These are phyloP conservation scores for Cubamyces lactineus DNA, from an alignment of 768 basidiomycete species.

Conservation along the genomic window DNA sequence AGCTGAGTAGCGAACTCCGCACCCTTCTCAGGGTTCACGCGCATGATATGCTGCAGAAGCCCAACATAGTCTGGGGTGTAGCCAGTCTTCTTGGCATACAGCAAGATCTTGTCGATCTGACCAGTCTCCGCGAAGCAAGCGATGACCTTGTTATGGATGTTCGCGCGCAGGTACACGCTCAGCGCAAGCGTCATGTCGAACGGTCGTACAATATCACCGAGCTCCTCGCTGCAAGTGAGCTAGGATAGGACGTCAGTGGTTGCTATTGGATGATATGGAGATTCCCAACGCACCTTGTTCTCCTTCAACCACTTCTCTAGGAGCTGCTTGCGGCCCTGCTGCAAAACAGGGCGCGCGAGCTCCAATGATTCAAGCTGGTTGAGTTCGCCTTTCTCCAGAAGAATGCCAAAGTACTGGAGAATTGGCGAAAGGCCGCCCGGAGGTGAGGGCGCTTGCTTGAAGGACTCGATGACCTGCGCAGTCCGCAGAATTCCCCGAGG, in stretches of 20 bases:
- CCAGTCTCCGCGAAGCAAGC: constrained; percentile 99
- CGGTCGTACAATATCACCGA: constrained; percentile 93
- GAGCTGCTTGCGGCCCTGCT: constrained; percentile 94
- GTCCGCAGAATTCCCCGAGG: constrained; percentile 97
- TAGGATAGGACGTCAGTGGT: constrained; percentile 35
- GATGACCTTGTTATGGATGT: constrained; percentile 97
- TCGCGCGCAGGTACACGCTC: constrained; percentile 96
- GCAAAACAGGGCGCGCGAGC: constrained; percentile 92
- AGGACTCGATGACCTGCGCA: constrained; percentile 92
- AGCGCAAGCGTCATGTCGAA: constrained; percentile 97
- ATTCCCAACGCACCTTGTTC: constrained; percentile 73
- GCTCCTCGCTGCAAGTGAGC: constrained; percentile 98
- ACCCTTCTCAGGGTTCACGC: constrained; percentile 95
- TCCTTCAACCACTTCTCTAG: constrained; percentile 99
- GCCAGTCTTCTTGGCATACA: constrained; percentile 97
- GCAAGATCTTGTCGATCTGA: constrained; percentile 96
- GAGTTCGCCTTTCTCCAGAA: constrained; percentile 98
- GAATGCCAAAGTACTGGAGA: constrained; percentile 96
- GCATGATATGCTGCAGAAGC: constrained; percentile 94
- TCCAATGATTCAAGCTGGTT: constrained; percentile 96
- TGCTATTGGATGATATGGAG: not conserved
- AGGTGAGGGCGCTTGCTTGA: constrained; percentile 92
- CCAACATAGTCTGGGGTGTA: constrained; percentile 92
- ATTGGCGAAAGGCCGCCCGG: constrained; percentile 93
- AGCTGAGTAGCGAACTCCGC: constrained; percentile 97